Percentiles rank a stretch among this genome's conserved stretches.
These are phyloP conservation scores for Isoetes taiwanensis DNA, from an alignment of 75 land plant genomes.

Conservation along the genomic window DNA sequence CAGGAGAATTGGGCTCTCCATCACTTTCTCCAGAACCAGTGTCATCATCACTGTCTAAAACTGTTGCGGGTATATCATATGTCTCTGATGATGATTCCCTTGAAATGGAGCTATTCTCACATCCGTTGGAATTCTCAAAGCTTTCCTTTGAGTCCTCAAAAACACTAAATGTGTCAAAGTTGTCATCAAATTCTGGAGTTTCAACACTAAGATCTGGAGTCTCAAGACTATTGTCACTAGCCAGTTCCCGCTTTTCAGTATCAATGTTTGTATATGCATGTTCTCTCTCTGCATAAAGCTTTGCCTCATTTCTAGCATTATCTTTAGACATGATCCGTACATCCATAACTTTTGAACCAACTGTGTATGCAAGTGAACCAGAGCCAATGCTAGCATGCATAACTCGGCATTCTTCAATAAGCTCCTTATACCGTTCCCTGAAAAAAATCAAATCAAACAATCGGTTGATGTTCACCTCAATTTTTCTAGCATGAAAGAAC, in stretches of 20 bases:
- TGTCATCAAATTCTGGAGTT: too few species aligned
- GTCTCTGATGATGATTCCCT: not conserved
- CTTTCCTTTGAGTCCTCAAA: slow-evolving; percentile 29
- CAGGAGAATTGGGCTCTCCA: slow-evolving; percentile 7
- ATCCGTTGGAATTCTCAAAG: slow-evolving; percentile 13
- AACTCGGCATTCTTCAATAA: slow-evolving; percentile 54
- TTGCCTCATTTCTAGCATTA: slow-evolving; percentile 25
- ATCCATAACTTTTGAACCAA: slow-evolving; percentile 86
- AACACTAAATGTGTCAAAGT: too few species aligned
- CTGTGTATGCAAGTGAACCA: slow-evolving; percentile 69
- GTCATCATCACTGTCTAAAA: slow-evolving; percentile 12
- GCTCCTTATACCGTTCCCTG: slow-evolving; percentile 67
- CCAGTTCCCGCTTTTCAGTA: too few species aligned
- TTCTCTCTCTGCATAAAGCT: too few species aligned
- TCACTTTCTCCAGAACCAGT: slow-evolving; percentile 12
- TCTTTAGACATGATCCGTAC: slow-evolving; percentile 52
- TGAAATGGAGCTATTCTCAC: not conserved
- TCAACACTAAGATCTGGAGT: too few species aligned
- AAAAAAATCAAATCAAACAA: slow-evolving; percentile 2
- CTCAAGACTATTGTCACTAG: too few species aligned
- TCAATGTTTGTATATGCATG: too few species aligned
- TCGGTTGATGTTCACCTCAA: too few species aligned
- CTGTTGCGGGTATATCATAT: slow-evolving; percentile 6
- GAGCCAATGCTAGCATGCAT: slow-evolving; percentile 89
- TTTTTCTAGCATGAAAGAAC: not conserved